Conservation (phyloP, 805 yeast genomes). For the Candida cerambycidarum region DNA sequence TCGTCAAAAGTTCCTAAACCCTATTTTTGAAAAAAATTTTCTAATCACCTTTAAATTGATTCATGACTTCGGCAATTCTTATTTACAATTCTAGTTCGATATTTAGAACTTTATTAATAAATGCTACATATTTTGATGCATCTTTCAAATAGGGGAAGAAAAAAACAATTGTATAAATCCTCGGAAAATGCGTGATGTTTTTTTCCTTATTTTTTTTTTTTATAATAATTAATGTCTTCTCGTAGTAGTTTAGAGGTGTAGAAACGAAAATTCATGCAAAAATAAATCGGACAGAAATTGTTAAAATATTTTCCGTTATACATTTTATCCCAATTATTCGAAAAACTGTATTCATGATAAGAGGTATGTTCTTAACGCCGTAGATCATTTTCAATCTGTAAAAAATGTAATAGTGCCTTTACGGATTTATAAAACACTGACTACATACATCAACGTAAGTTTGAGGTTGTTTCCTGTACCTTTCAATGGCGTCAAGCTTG, state of each 20-base stretch:
- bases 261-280: too few relatives aligned
- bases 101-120: too few relatives aligned
- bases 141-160: not conserved
- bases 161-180: too few relatives aligned
- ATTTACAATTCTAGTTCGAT: not conserved
- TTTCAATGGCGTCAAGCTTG: too few relatives aligned
- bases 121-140: not conserved
- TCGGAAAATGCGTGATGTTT: too few relatives aligned
- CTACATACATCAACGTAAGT: too few relatives aligned
- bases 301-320: not conserved
- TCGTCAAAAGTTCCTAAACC: not conserved
- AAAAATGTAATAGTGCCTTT: not conserved
- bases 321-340: not conserved
- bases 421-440: too few relatives aligned
- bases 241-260: too few relatives aligned
- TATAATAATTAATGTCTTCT: too few relatives aligned
- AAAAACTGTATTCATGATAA: not conserved
- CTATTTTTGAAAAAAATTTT: not conserved
- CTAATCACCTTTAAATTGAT: not conserved
- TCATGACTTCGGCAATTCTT: not conserved
- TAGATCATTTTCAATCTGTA: not conserved
- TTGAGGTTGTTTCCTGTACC: not conserved
- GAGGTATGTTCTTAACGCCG: not conserved
- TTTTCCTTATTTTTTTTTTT: too few relatives aligned
- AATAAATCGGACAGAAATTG: too few relatives aligned